These are phyloP conservation scores for Lepraria neglecta DNA, from an alignment of 495 filamentous ascomycete genomes.

Conservation along the genomic window DNA sequence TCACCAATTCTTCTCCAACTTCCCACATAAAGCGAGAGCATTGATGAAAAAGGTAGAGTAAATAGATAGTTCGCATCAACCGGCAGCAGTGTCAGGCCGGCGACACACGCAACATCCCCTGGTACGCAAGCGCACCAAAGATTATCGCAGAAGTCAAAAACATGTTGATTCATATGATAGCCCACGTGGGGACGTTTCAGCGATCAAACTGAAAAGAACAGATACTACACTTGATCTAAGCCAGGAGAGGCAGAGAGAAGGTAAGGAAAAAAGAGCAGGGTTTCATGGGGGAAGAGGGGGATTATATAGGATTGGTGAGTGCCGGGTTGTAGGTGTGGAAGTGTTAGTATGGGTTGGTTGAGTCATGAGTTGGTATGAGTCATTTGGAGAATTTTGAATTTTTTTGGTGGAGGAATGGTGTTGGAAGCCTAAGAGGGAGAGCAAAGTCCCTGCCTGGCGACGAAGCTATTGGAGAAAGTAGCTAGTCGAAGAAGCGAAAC, in stretches of 20 bases:
- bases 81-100: slow-evolving; percentile 4
- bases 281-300: background rate
- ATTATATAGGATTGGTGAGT: background rate
- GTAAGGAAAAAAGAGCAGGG: background rate
- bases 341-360: no score
- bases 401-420: no score
- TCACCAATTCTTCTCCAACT: no score
- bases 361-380: no score
- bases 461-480: no score
- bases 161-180: background rate
- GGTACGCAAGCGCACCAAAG: background rate
- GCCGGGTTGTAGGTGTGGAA: no score
- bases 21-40: no score
- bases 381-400: no score
- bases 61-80: background rate
- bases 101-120: background rate
- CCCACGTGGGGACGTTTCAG: background rate
- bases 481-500: no score
- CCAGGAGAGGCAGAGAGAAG: slow-evolving; percentile 2
- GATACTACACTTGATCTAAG: slow-evolving; percentile 6
- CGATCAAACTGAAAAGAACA: slow-evolving; percentile 1
- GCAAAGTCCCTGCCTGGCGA: background rate
- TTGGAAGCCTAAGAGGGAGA: background rate
- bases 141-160: background rate
- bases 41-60: no score